Evolutionary conservation across 495 filamentous ascomycete genomes (phyloP), one percentile per base, ranked within the genome.

Genomic region (Collariella sp.): DNA sequence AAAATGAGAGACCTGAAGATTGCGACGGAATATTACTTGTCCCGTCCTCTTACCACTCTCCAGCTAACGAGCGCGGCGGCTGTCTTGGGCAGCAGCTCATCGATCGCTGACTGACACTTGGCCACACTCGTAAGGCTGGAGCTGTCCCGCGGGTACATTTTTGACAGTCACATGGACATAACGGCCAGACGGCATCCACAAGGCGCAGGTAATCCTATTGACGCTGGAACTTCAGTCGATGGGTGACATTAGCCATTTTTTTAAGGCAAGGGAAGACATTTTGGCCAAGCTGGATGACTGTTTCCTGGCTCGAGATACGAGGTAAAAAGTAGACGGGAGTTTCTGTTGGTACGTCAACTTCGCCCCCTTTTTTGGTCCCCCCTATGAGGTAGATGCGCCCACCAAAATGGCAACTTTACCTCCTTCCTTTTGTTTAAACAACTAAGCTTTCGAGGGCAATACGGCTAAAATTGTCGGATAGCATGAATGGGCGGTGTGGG

Each of bases 401-500:
- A n/a, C n/a, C n/a, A n/a, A n/a, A n/a, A n/a, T n/a, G n/a, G n/a
- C n/a, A n/a, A n/a, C n/a, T n/a, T n/a, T n/a, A n/a, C n/a, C n/a
- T n/a, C n/a, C n/a, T n/a, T n/a, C n/a, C n/a, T n/a, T n/a, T n/a
- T n/a, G n/a, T n/a, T n/a, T n/a, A n/a, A n/a, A n/a, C n/a, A n/a
- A n/a, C n/a, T n/a, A n/a, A n/a, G n/a, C n/a, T n/a, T n/a, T n/a
- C n/a, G n/a, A n/a, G n/a, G 26, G 9, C 9, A 9, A 9, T 31
- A 9, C 26, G 26, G 26, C 26, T 31, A 9, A 31, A 4, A 31
- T 31, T 31, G 26, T 31, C 9, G 26, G 26, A 31, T 9, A 31
- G 26, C 42, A 56, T 38, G 62, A 2, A 46, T 59, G 42, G 54
- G 53, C 13, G 62, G 62, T 13, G 53, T 57, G 23, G 62, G 62